phyloP scores from a whole-genome alignment of 2,329 filamentous ascomycete genomes.

The Zasmidium angulare region DNA sequence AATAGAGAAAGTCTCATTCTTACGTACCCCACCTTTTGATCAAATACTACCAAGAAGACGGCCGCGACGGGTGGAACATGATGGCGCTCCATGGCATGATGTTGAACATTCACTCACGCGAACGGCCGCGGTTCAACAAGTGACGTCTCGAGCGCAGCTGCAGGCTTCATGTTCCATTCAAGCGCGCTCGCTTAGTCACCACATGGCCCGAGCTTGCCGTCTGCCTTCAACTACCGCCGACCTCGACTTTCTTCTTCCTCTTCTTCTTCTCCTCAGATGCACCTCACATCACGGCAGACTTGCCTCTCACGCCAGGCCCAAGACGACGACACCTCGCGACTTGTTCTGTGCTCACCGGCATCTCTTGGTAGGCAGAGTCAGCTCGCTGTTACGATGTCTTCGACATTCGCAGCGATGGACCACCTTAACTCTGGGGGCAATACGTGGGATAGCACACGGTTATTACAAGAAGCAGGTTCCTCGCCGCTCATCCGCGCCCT shows the following conservation, averaged over 20 bases:
- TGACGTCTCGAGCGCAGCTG: background rate
- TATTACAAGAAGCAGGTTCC: background rate
- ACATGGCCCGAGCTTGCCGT: no score
- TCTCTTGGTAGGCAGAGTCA: background rate
- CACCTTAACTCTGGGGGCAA: background rate
- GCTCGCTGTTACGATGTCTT: background rate
- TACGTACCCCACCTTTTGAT: conserved; percentile 39
- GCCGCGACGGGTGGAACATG: conserved; percentile 34
- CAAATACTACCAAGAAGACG: conserved; percentile 38
- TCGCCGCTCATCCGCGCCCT: no score
- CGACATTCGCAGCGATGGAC: background rate
- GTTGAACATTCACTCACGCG: background rate
- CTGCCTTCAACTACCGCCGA: no score
- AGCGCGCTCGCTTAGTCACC: no score
- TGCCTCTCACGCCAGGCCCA: background rate
- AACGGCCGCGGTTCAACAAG: background rate
- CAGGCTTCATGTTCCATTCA: no score
- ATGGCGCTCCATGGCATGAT: background rate
- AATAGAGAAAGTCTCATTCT: background rate
- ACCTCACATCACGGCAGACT: background rate
- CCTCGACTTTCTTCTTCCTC: background rate
- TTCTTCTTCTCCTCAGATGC: background rate
- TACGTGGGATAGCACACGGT: background rate
- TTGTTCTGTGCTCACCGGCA: background rate
- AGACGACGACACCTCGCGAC: background rate